These are phyloP conservation scores for Alternaria sp. DNA, from an alignment of 2,329 filamentous ascomycete species.

Conservation along the genomic window DNA sequence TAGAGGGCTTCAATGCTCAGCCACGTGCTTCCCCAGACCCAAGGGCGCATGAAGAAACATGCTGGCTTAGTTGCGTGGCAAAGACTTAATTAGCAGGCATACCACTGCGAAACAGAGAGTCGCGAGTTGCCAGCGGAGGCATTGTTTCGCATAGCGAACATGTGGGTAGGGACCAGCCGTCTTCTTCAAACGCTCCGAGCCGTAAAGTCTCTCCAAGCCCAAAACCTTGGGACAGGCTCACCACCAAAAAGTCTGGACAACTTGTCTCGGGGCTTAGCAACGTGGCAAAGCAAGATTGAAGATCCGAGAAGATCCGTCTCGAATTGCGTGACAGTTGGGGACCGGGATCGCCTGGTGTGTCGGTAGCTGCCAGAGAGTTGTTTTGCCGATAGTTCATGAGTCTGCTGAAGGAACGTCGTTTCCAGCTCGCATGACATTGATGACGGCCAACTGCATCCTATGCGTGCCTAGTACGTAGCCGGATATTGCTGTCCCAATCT, in stretches of 20 bases:
- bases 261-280: background rate
- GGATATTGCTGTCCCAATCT: background rate
- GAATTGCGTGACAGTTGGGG: background rate
- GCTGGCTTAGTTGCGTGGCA: background rate
- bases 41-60: slow-evolving; percentile 18
- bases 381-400: slow-evolving; percentile 7
- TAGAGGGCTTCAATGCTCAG: background rate
- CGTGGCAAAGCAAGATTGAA: background rate
- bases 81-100: background rate
- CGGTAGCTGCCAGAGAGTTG: slow-evolving; percentile 2
- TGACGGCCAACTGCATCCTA: slow-evolving; percentile 7
- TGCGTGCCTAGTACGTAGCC: background rate
- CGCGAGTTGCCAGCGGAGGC: slow-evolving; percentile 5
- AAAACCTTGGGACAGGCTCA: background rate
- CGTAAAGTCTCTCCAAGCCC: background rate
- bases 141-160: slow-evolving; percentile 16
- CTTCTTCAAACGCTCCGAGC: background rate
- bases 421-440: slow-evolving; percentile 8
- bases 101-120: slow-evolving; percentile 1
- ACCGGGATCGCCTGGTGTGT: background rate
- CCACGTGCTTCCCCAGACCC: slow-evolving; percentile 1
- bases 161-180: slow-evolving; percentile 9
- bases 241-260: background rate
- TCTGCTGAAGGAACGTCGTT: slow-evolving; percentile 3
- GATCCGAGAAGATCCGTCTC: background rate